Base-by-base conservation (phyloP, 192 early-diverging fungal species). In the Mortierella alpina region DNA sequence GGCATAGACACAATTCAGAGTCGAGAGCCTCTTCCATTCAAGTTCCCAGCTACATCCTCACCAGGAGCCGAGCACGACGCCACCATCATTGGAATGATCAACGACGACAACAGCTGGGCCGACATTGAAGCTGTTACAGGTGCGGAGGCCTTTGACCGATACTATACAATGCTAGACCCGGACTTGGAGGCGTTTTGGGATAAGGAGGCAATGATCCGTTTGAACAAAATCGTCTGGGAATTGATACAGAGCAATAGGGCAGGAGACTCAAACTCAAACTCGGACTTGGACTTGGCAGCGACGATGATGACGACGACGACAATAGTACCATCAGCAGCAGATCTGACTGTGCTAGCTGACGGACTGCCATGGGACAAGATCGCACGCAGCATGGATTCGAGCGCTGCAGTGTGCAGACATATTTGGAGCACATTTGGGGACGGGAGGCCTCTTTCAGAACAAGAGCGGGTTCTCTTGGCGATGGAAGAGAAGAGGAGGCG, bases 91-190 rank as follows among this genome's bases (percentile, higher is more conserved):
- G 42, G 47, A 49, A 75, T 75, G 73, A 51, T 75, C 18, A 39
- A 68, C 18, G 42, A 56, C 18, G 65, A 46, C 17, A 18, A 47
- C 4, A 68, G 65, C 12, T 75, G 73, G 73, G 59, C 49, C 2
- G 59, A 75, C 11, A 75, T 75, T 22, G 66, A 75, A 13, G 31
- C 31, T 0, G 40, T 55, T 1, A 51, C 59, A 6, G 73, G 51
- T 1, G 52, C 48, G 1, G 59, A 50, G 11, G 59, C 59, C n/a
- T 75, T 75, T 75, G 73, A 75, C 40, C 73, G 73, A 8, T 75
- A 75, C 39, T 68, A 75, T 31, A 7, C 14, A n/a, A 39, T 68
- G 14, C 54, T 75, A 23, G 65, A 75, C 31, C 73, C 73, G 7
- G 57, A 52, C 1, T 39, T 75, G 7, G 17, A 39, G 6, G 44